Conservation (phyloP, 495 filamentous ascomycete genomes). For the Corynascus novoguineensis region DNA sequence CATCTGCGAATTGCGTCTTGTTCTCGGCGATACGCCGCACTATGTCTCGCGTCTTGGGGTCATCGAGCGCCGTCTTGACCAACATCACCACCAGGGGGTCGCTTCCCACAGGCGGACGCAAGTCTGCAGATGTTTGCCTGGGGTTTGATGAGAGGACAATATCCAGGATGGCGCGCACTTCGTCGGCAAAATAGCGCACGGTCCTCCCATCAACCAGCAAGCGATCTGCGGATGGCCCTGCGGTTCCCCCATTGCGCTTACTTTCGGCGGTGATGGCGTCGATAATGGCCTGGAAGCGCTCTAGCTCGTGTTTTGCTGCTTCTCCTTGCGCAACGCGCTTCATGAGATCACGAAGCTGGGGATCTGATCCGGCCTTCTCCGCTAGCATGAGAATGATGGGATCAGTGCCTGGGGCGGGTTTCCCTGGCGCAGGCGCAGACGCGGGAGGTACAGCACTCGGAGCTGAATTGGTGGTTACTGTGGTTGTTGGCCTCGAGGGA, state of each 20-base stretch:
- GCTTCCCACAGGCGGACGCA: constrained; percentile 38
- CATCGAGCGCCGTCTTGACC: constrained; percentile 41
- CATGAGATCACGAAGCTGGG: constrained; percentile 92
- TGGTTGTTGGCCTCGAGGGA: constrained; percentile 10
- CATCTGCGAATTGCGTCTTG: constrained; percentile 39
- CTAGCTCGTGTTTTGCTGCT: constrained; percentile 72
- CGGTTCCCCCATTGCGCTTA: constrained; percentile 37
- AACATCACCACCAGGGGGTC: constrained; percentile 41
- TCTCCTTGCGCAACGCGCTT: constrained; percentile 85
- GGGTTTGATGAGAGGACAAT: constrained; percentile 45
- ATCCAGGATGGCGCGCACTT: constrained; percentile 43
- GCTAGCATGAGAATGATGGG: constrained; percentile 95
- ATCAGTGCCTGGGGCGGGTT: constrained; percentile 55
- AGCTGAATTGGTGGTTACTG: constrained; percentile 10
- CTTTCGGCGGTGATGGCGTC: constrained; percentile 69
- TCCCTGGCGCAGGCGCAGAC: constrained; percentile 25
- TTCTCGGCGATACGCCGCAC: constrained; percentile 39
- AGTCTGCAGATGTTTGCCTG: constrained; percentile 35
- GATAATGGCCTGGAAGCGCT: constrained; percentile 87
- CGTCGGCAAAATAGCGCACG: constrained; percentile 45
- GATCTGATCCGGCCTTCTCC: constrained; percentile 76
- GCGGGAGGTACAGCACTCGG: constrained; percentile 27
- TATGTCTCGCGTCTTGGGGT: constrained; percentile 32
- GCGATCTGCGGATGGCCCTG: constrained; percentile 40
- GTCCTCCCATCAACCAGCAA: constrained; percentile 41